Conservation (phyloP, 805 yeast species). For the Pichia scutulata region DNA sequence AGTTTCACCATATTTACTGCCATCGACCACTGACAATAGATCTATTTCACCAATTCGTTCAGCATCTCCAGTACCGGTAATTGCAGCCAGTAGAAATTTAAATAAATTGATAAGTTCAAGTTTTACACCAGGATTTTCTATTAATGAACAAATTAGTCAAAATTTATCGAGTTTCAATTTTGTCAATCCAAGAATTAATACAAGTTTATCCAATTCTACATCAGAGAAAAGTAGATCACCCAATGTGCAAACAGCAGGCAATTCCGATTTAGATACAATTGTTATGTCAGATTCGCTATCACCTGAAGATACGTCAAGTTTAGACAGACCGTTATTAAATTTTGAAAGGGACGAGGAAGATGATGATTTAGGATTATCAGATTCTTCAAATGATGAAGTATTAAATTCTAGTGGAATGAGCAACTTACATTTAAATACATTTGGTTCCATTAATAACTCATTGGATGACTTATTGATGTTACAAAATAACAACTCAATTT, state of each 20-base stretch:
- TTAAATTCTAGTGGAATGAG: background rate
- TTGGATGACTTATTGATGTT: conserved; percentile 1
- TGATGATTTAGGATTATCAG: background rate
- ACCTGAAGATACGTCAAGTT: background rate
- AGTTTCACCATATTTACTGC: conserved; percentile 13
- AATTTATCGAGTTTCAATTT: background rate
- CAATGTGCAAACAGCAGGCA: too few species aligned
- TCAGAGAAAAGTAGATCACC: background rate
- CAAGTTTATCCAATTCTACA: background rate
- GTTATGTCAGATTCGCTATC: background rate
- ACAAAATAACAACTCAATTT: background rate
- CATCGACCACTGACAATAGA: conserved; percentile 9
- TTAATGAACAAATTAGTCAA: background rate
- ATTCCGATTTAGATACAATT: background rate
- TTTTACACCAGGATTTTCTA: conserved; percentile 17
- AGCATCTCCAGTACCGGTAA: conserved; percentile 9
- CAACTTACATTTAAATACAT: background rate
- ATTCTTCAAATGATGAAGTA: background rate
- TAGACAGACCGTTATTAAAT: background rate
- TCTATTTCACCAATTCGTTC: conserved; percentile 17
- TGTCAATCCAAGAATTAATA: background rate
- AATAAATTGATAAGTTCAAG: conserved; percentile 17
- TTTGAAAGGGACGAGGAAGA: background rate
- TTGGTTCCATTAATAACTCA: conserved; percentile 4
- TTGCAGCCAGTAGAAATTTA: conserved; percentile 4